Conservation (phyloP, 257 asterid species). For the Nicotiana tabacum region DNA sequence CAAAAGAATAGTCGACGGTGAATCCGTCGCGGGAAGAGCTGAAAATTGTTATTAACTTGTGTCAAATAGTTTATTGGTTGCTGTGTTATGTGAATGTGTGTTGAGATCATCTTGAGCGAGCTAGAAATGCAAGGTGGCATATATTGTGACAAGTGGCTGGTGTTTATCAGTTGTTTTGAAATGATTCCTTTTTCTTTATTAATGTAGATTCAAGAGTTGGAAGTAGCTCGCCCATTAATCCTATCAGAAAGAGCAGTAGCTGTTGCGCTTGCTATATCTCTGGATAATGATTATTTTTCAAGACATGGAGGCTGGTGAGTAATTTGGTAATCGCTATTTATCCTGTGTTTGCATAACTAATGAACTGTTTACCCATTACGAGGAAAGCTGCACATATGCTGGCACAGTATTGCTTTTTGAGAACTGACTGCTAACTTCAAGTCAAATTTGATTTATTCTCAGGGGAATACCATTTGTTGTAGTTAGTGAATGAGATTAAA, state of each 20-base stretch:
- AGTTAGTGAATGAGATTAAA: conserved; percentile 21
- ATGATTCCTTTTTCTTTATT: conserved; percentile 8
- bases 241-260: conserved; percentile 88
- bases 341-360: not conserved
- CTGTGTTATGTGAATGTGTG: not conserved
- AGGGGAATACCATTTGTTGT: conserved; percentile 33
- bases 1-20: not conserved
- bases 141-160: not conserved
- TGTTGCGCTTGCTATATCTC: conserved; percentile 84
- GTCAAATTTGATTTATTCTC: conserved; percentile 1
- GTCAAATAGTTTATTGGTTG: not conserved
- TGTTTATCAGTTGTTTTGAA: not conserved
- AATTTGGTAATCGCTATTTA: not conserved
- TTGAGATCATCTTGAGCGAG: not conserved
- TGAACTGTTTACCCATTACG: not conserved
- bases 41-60: not conserved
- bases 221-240: conserved; percentile 61
- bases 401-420: not conserved
- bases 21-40: not conserved
- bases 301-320: conserved; percentile 93
- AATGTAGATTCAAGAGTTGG: conserved; percentile 64
- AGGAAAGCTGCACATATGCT: not conserved
- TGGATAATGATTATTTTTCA: conserved; percentile 93
- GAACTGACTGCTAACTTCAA: not conserved
- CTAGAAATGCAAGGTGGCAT: not conserved